Base-by-base conservation (phyloP, 2,329 filamentous ascomycete genomes). In the Nannizzia gypsea region DNA sequence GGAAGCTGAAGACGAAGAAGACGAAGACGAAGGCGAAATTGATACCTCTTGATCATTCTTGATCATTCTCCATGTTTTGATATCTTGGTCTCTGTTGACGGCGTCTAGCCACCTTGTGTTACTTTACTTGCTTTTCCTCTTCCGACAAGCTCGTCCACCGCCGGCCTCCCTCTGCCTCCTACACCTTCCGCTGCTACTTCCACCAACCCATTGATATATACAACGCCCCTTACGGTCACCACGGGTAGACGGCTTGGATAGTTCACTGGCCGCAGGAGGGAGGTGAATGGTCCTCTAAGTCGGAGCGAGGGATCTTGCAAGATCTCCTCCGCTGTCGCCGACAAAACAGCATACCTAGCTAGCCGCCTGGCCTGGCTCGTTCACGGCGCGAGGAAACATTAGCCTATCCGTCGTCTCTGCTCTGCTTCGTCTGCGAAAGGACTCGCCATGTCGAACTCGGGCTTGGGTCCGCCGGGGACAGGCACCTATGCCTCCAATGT, bases 401-500 rank as follows among this genome's bases (percentile, higher is more conserved):
- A 8, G 38, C 38, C n/a, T 42, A 17, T 42, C 9, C 15, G 26
- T 15, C 28, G 20, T 6, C 20, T 36, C 31, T 36, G 9, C 31
- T n/a, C n/a, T 36, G 31, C 9, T 36, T n/a, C n/a, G 1, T 36
- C 31, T 36, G 9, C n/a, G n/a, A n/a, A n/a, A n/a, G 31, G 13
- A 11, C 9, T 3, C 6, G 6, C n/a, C 36, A 76, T 76, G 75
- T 72, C 71, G 68, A 65, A 69, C 58, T 68, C 67, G 63, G 66
- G 66, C 60, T 65, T 63, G 65, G 76, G 85, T 15, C 75, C 81
- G 36, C 76, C 83, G 2, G 83, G 83, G 65, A 82, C 79, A 72
- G 83, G 81, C 68, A 80, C 78, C 36, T 86, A 86, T 71, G 73
- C 78, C 46, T 85, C 83, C 52, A 76, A 80, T 70, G 83, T 81